Base-by-base conservation (phyloP, 208 protist genomes). In the Wallacemonas sp. region DNA sequence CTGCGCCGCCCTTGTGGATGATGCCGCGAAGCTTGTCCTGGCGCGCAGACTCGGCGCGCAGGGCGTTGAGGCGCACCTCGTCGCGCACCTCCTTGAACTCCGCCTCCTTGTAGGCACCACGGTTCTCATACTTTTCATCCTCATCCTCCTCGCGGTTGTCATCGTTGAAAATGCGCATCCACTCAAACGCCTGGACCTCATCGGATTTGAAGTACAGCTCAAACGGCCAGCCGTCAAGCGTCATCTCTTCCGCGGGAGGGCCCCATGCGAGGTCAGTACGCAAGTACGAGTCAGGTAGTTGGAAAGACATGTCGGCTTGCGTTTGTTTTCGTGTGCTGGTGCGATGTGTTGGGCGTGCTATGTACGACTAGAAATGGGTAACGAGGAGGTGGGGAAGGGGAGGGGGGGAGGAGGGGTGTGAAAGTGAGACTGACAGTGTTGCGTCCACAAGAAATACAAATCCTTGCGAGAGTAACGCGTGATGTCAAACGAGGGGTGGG, bases 231-330 rank as follows among this genome's bases (percentile, higher is more conserved):
- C 78, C 81, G 32, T 88, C 87, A 43, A 92, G 44, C 43, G 77
- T 70, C 54, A 92, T 83, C 80, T 94, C 85, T 44, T 69, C 79
- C 66, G 60, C 76, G 38, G 90, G 90, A 9, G 90, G 90, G 12
- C 90, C 90, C 90, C 90, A 96, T 32, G 81, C 68, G 61, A 88
- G 90, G 47, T 74, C 75, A 34, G 78, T 70, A 62, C 83, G 88
- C 33, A 92, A 73, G 74, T 89, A 83, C 65, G 90, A 61, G 56
- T 91, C 70, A 6, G 90, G 90, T 46, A 94, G 70, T 56, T 86
- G 78, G 65, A 92, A 95, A 16, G 76, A 21, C 88, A 95, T 95
- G n/a, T 2, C 56, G 24, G 23, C 6, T 24, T 17, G 6, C 14
- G 36, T 41, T 41, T 14, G 6, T 41, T 41, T 14, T 6, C 36